Base-by-base conservation (phyloP, 2,329 filamentous ascomycete genomes). In the Botrytis sinoallii region DNA sequence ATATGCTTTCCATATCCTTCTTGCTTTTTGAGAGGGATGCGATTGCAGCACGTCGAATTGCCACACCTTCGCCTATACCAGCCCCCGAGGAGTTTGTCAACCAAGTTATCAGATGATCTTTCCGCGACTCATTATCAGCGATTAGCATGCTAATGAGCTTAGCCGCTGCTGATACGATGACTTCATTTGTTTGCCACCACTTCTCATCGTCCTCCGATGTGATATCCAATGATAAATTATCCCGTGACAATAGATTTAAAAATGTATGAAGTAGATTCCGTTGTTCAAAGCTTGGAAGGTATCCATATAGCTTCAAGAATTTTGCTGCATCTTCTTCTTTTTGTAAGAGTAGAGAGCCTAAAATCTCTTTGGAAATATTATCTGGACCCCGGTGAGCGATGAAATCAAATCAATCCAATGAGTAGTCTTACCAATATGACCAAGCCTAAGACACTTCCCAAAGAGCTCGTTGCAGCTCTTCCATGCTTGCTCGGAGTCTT, bases 11-110 rank as follows among this genome's bases (percentile, higher is more conserved):
- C 3, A 93, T 83, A 32, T 83, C 83, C 1, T 85, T 85, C 74
- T 83, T 87, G 65, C 86, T 84, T 57, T 86, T 82, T 18, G 86
- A 85, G 32, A 93, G 80, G 14, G 86, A 86, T 40, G 88, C 87
- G 59, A 94, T 76, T 16, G 90, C 86, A 29, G 91, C 91, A 75
- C 93, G 88, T 55, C 92, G 88, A 69, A 94, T 89, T 9, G 87
- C 88, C n/a, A 90, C 83, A 0, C 86, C 85, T 72, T 91, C 87
- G 10, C 91, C 91, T 57, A 91, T 82, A 0, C 90, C 91, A 64
- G 90, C 90, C 0, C 89, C 91, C 16, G 89, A 88, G 42, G 88
- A 86, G 67, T 85, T 86, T 20, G 88, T 86, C 59, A 94, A 85
- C 92, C 92, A 95, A 52, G 85, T 84, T 16, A 89, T 80, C 0